These are phyloP conservation scores for Stenogyne calaminthoides DNA, from an alignment of 305 asterid genomes.

Conservation along the genomic window DNA sequence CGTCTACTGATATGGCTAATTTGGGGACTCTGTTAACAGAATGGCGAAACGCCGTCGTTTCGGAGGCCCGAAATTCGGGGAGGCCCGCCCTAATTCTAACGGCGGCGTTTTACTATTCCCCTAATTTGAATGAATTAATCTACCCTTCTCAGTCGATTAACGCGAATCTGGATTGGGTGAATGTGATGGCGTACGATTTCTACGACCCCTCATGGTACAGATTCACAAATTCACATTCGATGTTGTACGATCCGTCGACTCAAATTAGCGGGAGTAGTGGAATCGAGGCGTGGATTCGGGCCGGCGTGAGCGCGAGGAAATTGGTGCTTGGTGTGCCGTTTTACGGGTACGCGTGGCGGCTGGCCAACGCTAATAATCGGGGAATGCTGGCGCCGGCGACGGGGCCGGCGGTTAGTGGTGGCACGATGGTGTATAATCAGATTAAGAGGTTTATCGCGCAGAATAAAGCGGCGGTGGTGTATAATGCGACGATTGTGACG, in stretches of 20 bases:
- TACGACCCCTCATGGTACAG: slow-evolving; percentile 45
- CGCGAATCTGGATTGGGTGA: slow-evolving; percentile 41
- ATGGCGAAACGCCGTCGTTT: slow-evolving; percentile 53
- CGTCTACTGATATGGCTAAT: slow-evolving; percentile 52
- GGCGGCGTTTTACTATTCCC: slow-evolving; percentile 57
- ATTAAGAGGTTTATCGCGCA: slow-evolving; percentile 37
- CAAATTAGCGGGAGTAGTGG: slow-evolving; percentile 42
- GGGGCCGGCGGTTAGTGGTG: slow-evolving; percentile 26
- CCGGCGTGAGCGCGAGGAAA: slow-evolving; percentile 38
- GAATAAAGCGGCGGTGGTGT: slow-evolving; percentile 24
- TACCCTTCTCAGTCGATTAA: slow-evolving; percentile 42
- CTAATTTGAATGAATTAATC: slow-evolving; percentile 16
- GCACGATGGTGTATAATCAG: slow-evolving; percentile 36
- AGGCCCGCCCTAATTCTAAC: slow-evolving; percentile 50
- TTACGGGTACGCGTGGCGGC: slow-evolving; percentile 51
- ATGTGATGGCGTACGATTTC: slow-evolving; percentile 53
- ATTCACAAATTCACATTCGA: slow-evolving; percentile 41
- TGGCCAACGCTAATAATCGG: slow-evolving; percentile 35
- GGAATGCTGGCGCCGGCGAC: slow-evolving; percentile 50
- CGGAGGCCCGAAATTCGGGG: slow-evolving; percentile 36
- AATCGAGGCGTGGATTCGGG: slow-evolving; percentile 31
- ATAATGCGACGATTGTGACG: slow-evolving; percentile 38
- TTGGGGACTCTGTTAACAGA: slow-evolving; percentile 44
- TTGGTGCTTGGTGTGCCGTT: slow-evolving; percentile 50
- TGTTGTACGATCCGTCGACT: slow-evolving; percentile 38